These are phyloP conservation scores for Rhizoclosmatium sp. DNA, from an alignment of 192 early-diverging fungal species.

Conservation along the genomic window DNA sequence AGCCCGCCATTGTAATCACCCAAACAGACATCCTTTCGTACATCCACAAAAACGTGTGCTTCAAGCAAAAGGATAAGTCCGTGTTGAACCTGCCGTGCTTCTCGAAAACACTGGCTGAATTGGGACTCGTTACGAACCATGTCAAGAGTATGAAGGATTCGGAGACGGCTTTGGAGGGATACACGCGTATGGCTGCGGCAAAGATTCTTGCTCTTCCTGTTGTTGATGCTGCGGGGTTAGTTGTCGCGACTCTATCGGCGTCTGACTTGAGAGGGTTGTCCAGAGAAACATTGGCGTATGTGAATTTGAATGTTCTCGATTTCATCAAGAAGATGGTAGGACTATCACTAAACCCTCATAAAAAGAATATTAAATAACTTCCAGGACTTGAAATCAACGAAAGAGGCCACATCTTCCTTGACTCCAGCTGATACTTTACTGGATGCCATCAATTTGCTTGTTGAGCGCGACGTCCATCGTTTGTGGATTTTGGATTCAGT, in stretches of 20 bases:
- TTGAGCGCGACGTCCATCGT: constrained; percentile 60
- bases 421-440: constrained; percentile 46
- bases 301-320: constrained; percentile 56
- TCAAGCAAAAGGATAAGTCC: constrained; percentile 17
- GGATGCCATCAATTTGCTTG: constrained; percentile 48
- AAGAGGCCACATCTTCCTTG: background rate
- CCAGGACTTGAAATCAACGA: background rate
- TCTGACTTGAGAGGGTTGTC: constrained; percentile 62
- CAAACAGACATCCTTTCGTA: constrained; percentile 70
- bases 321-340: constrained; percentile 58
- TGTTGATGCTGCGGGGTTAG: constrained; percentile 50
- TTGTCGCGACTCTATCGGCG: constrained; percentile 56
- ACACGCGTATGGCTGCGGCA: constrained; percentile 57
- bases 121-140: constrained; percentile 32
- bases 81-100: constrained; percentile 53
- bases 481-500: constrained; percentile 61
- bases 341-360: background rate
- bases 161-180: constrained; percentile 61
- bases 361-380: background rate
- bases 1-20: constrained; percentile 57
- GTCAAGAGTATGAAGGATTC: constrained; percentile 50
- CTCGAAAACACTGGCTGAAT: constrained; percentile 41
- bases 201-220: constrained; percentile 66
- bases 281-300: constrained; percentile 48
- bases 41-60: constrained; percentile 32